Evolutionary conservation across 257 asterid genomes (phyloP).

Genomic region (Fraxinus quadrangulata): DNA sequence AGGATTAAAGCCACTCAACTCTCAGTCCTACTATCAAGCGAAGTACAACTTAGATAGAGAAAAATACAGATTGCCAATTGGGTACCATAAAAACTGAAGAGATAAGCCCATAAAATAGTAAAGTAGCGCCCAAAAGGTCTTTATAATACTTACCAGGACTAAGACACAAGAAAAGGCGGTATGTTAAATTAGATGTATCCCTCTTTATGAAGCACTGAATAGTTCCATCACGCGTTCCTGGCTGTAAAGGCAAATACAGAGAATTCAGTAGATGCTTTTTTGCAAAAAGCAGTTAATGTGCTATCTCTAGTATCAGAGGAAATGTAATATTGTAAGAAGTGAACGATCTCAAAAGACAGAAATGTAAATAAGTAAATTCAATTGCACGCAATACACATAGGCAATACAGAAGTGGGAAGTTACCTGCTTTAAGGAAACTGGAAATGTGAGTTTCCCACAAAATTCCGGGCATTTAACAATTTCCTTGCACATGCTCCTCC

Average conservation of each 20-base stretch:
- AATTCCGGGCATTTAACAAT: slow-evolving; percentile 47
- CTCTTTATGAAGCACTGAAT: slow-evolving; percentile 70
- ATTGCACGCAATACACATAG: not conserved
- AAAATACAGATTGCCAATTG: not conserved
- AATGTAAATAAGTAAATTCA: not conserved
- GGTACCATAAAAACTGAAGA: not conserved
- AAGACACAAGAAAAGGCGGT: slow-evolving; percentile 60
- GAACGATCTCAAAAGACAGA: not conserved
- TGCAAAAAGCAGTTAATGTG: not conserved
- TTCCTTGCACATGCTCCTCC: slow-evolving; percentile 60
- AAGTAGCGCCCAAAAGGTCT: not conserved
- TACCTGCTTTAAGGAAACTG: slow-evolving; percentile 60
- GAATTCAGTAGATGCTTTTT: not conserved
- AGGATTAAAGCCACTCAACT: not conserved
- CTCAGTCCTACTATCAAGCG: not conserved
- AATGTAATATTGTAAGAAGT: not conserved
- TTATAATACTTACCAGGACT: slow-evolving; percentile 22
- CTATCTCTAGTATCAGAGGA: not conserved
- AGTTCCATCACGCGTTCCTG: slow-evolving; percentile 60
- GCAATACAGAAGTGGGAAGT: not conserved
- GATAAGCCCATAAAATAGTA: slow-evolving; percentile 1
- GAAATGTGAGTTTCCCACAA: slow-evolving; percentile 58
- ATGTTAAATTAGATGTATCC: slow-evolving; percentile 55
- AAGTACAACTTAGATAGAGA: not conserved
- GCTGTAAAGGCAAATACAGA: slow-evolving; percentile 31